phyloP scores from a whole-genome alignment of 2,329 filamentous ascomycete genomes.

The Scedosporium apiospermum region DNA sequence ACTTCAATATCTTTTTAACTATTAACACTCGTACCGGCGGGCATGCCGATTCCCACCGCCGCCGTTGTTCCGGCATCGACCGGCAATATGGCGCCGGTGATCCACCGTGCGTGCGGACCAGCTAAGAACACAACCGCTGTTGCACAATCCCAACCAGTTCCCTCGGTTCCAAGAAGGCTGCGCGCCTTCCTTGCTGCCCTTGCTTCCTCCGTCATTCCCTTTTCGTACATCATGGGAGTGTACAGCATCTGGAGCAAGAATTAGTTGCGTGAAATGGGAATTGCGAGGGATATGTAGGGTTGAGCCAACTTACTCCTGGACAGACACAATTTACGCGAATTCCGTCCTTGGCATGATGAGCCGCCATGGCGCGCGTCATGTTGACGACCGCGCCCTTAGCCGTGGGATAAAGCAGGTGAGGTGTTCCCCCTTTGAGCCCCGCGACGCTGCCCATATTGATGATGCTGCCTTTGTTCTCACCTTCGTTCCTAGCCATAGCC shows the following conservation, averaged over 20 bases:
- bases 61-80: constrained; percentile 32
- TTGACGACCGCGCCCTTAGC: constrained; percentile 39
- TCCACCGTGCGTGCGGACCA: constrained; percentile 31
- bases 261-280: neutral
- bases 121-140: constrained; percentile 29
- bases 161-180: constrained; percentile 30
- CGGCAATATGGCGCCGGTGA: constrained; percentile 29
- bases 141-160: constrained; percentile 33
- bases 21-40: constrained; percentile 17
- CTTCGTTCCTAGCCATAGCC: constrained; percentile 44
- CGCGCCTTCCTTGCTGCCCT: constrained; percentile 25
- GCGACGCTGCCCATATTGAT: constrained; percentile 57
- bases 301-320: constrained; percentile 21
- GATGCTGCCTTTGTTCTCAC: constrained; percentile 38
- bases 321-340: constrained; percentile 42
- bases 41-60: constrained; percentile 14
- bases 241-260: constrained; percentile 27
- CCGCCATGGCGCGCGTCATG: constrained; percentile 43
- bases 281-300: neutral
- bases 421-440: constrained; percentile 37
- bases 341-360: constrained; percentile 33
- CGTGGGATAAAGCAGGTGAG: constrained; percentile 35
- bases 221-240: constrained; percentile 34
- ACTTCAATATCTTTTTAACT: constrained; percentile 6
- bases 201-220: constrained; percentile 28